Evolutionary conservation across 352 stramenopile species (phyloP).

Genomic region (Phytophthora kernoviae): DNA sequence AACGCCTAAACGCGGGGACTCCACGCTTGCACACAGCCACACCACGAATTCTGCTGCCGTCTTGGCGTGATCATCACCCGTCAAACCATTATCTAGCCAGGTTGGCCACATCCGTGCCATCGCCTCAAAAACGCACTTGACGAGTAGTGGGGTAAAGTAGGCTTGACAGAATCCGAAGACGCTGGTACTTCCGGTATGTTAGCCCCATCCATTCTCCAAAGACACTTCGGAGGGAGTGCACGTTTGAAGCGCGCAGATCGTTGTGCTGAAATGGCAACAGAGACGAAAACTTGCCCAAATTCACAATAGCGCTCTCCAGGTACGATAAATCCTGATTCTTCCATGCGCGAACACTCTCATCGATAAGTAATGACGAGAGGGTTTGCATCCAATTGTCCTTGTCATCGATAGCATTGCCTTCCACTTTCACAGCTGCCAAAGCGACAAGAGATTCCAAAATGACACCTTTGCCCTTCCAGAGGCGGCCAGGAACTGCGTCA

Average conservation of each 20-base stretch:
- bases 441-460: constrained; percentile 73
- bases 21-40: constrained; percentile 57
- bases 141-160: constrained; percentile 59
- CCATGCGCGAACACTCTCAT: constrained; percentile 67
- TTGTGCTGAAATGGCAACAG: constrained; percentile 30
- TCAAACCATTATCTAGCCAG: not conserved
- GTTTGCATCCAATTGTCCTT: constrained; percentile 26
- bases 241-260: constrained; percentile 41
- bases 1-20: constrained; percentile 44
- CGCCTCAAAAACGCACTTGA: constrained; percentile 79
- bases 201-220: constrained; percentile 46
- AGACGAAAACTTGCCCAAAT: constrained; percentile 52
- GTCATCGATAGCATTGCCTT: constrained; percentile 1
- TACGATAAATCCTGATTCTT: constrained; percentile 72
- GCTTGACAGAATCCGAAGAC: constrained; percentile 5
- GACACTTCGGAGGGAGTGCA: constrained; percentile 36
- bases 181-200: constrained; percentile 6
- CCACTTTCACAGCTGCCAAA: constrained; percentile 40
- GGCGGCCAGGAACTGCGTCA: constrained; percentile 58
- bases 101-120: constrained; percentile 55
- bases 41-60: constrained; percentile 33
- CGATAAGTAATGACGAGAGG: constrained; percentile 50
- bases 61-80: not conserved
- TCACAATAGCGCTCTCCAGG: constrained; percentile 66
- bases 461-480: constrained; percentile 81